These are phyloP conservation scores for Anethum foeniculum DNA, from an alignment of 140 eudicot species.

Conservation along the genomic window DNA sequence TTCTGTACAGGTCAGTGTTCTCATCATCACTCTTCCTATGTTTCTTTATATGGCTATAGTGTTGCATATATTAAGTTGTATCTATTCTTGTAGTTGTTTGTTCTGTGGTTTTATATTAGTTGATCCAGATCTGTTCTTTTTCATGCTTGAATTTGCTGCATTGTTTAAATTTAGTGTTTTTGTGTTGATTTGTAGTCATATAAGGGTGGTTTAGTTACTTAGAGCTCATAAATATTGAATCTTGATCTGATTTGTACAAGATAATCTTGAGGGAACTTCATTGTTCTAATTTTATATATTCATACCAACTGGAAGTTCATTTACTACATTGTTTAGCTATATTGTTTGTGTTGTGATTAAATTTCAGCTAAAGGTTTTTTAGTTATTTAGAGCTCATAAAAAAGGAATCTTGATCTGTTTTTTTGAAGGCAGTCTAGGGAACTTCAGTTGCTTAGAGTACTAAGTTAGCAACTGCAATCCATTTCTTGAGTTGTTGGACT, in stretches of 20 bases:
- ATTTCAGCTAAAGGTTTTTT: neutral
- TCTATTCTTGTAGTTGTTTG: constrained; percentile 15
- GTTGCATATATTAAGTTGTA: constrained; percentile 14
- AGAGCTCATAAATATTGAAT: constrained; percentile 3
- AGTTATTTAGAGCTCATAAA: constrained; percentile 7
- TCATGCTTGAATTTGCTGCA: constrained; percentile 6
- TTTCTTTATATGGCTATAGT: constrained; percentile 18
- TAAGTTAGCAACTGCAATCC: neutral
- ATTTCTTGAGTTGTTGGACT: constrained; percentile 7
- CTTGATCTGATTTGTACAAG: constrained; percentile 13
- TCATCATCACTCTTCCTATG: constrained; percentile 13
- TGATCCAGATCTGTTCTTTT: constrained; percentile 31
- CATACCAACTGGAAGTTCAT: neutral
- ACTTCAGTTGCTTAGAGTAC: constrained; percentile 12
- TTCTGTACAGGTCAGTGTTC: constrained; percentile 34
- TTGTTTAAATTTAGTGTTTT: constrained; percentile 5
- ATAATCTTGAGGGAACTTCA: constrained; percentile 16
- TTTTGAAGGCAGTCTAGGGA: constrained; percentile 14
- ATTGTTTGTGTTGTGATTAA: constrained; percentile 1
- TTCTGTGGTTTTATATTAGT: constrained; percentile 2
- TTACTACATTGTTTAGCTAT: neutral
- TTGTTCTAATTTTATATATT: neutral
- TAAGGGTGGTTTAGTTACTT: neutral
- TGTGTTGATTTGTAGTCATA: neutral
- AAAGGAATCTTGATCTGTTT: constrained; percentile 12